Evolutionary conservation across 345 rosid species (phyloP), one percentile per base, ranked within the genome.

Genomic region (Anastatica hierochuntica): DNA sequence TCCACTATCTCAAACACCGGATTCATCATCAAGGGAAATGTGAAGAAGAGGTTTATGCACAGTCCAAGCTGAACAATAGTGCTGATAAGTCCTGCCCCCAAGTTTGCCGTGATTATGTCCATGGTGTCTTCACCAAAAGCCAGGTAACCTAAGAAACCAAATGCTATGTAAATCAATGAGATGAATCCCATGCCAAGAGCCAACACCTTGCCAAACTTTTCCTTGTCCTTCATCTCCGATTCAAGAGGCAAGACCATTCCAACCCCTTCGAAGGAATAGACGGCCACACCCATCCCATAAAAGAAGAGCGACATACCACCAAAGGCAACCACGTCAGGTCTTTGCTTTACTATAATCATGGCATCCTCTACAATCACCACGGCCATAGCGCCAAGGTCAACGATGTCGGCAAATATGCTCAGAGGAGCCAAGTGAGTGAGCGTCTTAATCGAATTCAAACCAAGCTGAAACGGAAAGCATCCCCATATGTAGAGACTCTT

Each of bases 1-100:
- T 90, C 95, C 14, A 82, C 70, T 1, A 84, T 81, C 77, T 87
- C 96, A 56, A 82, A 87, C 8, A 90, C 95, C 0, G 96, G 96
- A 55, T 87, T 69, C 96, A 90, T 87, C 95, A 87, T 84, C 75
- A 90, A 56, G 0, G 95, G 98, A 70, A 90, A 90, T 19, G 96
- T 80, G 67, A 90, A 90, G 58, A 87, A 87, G 23, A 90, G 80
- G 69, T 87, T 84, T 17, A 84, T 46, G 57, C 92, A 90, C 0
- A 90, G 79, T 13, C 96, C 96, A n/a, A 82, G 59, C 42, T 84
- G 85, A 58, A 90, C 89, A 63, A 76, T 49, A 12, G 59, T 62
- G 68, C 80, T 84, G 18, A 86, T n/a, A 35, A 76, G 34, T 7
- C 90, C 88, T 29, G 67, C 29, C 37, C 87, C 96, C 33, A 86